A percentile compares a stretch with the other conserved stretches of the same genome.
These are phyloP conservation scores for Hemisphaericaspora nanyangensis DNA, from an alignment of 805 yeast genomes.

Conservation along the genomic window DNA sequence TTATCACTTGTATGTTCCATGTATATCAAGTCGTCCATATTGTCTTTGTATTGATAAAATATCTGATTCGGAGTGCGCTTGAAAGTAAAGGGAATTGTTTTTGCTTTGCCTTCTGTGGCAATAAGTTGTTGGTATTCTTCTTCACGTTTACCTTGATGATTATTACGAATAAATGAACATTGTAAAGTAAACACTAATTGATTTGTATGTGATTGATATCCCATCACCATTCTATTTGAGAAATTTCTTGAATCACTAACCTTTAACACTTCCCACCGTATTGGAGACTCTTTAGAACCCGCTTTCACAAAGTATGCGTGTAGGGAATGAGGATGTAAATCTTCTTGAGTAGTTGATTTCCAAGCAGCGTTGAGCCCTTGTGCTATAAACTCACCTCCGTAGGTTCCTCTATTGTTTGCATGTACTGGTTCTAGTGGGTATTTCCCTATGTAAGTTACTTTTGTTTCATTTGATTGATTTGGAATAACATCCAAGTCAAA, in stretches of 20 bases:
- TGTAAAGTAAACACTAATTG: conserved; percentile 27
- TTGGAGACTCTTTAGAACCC: conserved; percentile 22
- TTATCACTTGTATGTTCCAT: conserved; percentile 27
- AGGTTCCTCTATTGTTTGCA: conserved; percentile 31
- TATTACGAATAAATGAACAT: conserved; percentile 29
- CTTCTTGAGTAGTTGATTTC: conserved; percentile 18
- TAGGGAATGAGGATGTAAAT: conserved; percentile 35
- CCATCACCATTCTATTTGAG: conserved; percentile 29
- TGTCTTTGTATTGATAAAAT: conserved; percentile 19
- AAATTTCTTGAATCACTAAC: conserved; percentile 31
- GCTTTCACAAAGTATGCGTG: conserved; percentile 38
- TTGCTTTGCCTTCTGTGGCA: conserved; percentile 12
- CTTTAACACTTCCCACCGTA: conserved; percentile 29
- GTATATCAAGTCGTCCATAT: conserved; percentile 13
- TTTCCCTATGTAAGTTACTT: conserved; percentile 11
- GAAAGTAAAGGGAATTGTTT: conserved; percentile 28
- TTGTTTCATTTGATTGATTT: conserved; percentile 1
- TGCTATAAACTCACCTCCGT: conserved; percentile 36
- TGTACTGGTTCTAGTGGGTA: conserved; percentile 20
- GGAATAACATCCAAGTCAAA: conserved; percentile 8
- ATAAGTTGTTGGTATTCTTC: conserved; percentile 2
- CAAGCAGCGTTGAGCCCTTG: conserved; percentile 36
- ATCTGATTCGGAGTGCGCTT: conserved; percentile 19
- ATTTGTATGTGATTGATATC: conserved; percentile 22
- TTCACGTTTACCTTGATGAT: conserved; percentile 16